phyloP scores from a whole-genome alignment of 192 early-diverging fungal genomes.

The Spizellomyces punctatus region DNA sequence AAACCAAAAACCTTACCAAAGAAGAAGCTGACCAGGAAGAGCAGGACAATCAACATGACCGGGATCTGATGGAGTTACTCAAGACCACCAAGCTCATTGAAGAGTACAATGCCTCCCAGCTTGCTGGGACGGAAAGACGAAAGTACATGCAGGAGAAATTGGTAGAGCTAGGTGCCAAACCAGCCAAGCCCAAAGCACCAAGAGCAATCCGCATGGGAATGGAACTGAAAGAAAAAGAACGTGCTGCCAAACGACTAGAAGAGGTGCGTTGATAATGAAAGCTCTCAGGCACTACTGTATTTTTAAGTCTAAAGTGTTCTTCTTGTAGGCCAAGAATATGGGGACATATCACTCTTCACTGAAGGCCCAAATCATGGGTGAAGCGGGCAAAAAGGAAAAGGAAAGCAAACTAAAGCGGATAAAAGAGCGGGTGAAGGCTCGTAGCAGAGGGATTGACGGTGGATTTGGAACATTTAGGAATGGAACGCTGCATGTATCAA shows the following conservation, averaged over 20 bases:
- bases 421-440: constrained; percentile 29
- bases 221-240: constrained; percentile 29
- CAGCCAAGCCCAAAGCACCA: constrained; percentile 34
- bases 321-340: constrained; percentile 43
- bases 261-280: constrained; percentile 14
- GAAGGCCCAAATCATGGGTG: constrained; percentile 40
- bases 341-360: constrained; percentile 46
- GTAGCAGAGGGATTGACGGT: constrained; percentile 30
- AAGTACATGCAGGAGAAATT: constrained; percentile 36
- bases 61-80: constrained; percentile 51
- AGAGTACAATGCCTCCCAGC: constrained; percentile 43
- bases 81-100: constrained; percentile 49
- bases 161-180: constrained; percentile 46
- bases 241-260: constrained; percentile 39
- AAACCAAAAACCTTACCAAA: not conserved
- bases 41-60: constrained; percentile 50
- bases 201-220: constrained; percentile 36
- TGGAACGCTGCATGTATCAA: constrained; percentile 34
- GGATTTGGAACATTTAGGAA: constrained; percentile 38
- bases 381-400: constrained; percentile 13
- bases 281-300: not conserved
- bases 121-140: constrained; percentile 49
- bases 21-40: constrained; percentile 31
- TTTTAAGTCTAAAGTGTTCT: constrained; percentile 1
- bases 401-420: constrained; percentile 12